These are phyloP conservation scores for Rhododendron vialii DNA, from an alignment of 148 eudicot genomes.

Conservation along the genomic window DNA sequence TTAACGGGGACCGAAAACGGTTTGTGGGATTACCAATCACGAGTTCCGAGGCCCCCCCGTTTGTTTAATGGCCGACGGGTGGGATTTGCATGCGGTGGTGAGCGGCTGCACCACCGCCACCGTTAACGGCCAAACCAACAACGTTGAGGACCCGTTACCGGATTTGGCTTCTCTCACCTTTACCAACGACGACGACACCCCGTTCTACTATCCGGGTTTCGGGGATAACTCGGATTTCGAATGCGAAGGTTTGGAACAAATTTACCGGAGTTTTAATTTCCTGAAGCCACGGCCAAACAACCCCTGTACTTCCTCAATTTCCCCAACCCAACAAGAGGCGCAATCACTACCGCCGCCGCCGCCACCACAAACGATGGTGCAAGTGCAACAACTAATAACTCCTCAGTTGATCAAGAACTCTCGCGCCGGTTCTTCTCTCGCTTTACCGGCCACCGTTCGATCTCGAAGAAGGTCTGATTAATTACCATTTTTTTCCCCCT, in stretches of 20 bases:
- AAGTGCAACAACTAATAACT: not conserved
- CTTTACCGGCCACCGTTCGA: constrained; percentile 5
- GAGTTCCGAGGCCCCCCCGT: not conserved
- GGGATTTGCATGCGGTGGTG: constrained; percentile 55
- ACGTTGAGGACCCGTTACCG: constrained; percentile 8
- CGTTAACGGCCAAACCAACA: not conserved
- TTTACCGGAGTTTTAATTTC: constrained; percentile 13
- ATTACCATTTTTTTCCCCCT: not conserved
- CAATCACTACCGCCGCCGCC: not conserved
- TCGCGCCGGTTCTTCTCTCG: constrained; percentile 7
- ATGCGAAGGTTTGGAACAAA: constrained; percentile 30
- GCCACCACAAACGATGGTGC: not conserved
- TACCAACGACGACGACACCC: constrained; percentile 6
- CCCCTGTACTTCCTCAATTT: not conserved
- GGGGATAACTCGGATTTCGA: not conserved
- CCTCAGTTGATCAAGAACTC: not conserved
- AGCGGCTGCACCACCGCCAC: constrained; percentile 24
- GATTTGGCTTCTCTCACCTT: constrained; percentile 13
- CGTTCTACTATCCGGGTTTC: not conserved
- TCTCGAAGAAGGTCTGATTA: constrained; percentile 25
- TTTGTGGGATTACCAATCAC: not conserved
- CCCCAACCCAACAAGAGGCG: not conserved
- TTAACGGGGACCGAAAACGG: not conserved
- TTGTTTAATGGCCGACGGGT: constrained; percentile 28
- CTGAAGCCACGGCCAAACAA: not conserved